Base-by-base conservation (phyloP, 306 rosid species). In the Arachis hypogaea region DNA sequence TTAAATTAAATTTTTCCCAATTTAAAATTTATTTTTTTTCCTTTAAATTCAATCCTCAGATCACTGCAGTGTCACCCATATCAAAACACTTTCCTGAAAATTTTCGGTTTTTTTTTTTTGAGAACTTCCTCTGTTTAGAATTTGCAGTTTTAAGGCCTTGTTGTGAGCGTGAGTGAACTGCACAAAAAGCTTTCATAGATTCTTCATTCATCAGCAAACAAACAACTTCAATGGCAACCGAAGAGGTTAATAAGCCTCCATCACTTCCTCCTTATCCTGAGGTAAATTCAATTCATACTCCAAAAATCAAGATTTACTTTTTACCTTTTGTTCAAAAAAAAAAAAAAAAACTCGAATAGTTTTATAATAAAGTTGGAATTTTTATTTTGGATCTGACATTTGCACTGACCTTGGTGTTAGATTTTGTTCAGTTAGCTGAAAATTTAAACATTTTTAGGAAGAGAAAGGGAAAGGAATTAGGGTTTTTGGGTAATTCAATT, bases 241-340 rank as follows among this genome's bases (percentile, higher is more conserved):
- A 73, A 82, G 92, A 86, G 81, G 89, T 85, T 69, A 85, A 83
- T 52, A 86, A 84, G 9, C 90, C 88, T 80, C 75, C 65, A 6
- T 80, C 97, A 7, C 92, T 93, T 46, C 96, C 90, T 75, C 88
- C 96, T 49, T 93, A 93, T 79, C 90, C 98, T 29, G 86, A 93
- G 98, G 97, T 93, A 81, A 78, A 9, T 5, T 0, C 0, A 7
- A 29, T 40, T 49, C 49, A 49, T n/a, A 11, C 2, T 5, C 54
- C 65, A 30, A 11, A 66, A 2, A 3, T 30, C n/a, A 33, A 42
- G 3, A 14, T 10, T 46, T 14, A 11, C n/a, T 41, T 2, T 55
- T 47, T 67, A 29, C 9, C 36, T 11, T 67, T 11, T 7, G 0
- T 57, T 0, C 16, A 29, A 46, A 46, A 22, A 22, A 22, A 46